These are phyloP conservation scores for Euphrasia confusa DNA, from an alignment of 257 asterid species.

Conservation along the genomic window DNA sequence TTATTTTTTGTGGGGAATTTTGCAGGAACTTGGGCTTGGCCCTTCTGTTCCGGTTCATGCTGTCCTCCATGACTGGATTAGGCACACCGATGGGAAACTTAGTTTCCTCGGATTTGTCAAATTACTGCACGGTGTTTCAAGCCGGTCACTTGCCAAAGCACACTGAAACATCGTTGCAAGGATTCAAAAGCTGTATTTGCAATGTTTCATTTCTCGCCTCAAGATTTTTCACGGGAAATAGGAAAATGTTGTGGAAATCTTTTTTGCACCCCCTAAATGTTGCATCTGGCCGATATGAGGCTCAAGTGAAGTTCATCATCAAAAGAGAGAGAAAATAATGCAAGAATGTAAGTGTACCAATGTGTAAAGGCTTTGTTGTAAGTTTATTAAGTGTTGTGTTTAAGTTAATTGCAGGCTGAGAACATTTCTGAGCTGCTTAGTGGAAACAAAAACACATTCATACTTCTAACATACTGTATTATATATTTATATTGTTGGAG, in stretches of 20 bases:
- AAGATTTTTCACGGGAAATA: too few species aligned
- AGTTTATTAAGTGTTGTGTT: too few species aligned
- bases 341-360: not conserved
- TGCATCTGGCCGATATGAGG: not conserved
- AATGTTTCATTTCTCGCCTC: too few species aligned
- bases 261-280: not conserved
- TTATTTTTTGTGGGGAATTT: not conserved
- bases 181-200: too few species aligned
- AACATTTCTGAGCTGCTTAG: too few species aligned
- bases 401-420: too few species aligned
- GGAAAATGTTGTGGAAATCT: too few species aligned
- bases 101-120: slow-evolving; percentile 82
- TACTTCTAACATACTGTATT: too few species aligned
- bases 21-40: slow-evolving; percentile 87
- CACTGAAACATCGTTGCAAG: slow-evolving; percentile 31
- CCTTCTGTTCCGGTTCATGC: slow-evolving; percentile 82
- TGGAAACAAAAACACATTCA: too few species aligned
- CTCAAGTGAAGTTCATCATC: too few species aligned
- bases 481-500: too few species aligned
- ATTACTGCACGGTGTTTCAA: slow-evolving; percentile 68
- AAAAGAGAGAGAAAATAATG: not conserved
- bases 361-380: too few species aligned
- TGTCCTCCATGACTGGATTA: slow-evolving; percentile 82
- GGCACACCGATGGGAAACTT: slow-evolving; percentile 82
- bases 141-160: slow-evolving; percentile 53